phyloP scores from a whole-genome alignment of 805 yeast species.

The Phaffomyces opuntiae region DNA sequence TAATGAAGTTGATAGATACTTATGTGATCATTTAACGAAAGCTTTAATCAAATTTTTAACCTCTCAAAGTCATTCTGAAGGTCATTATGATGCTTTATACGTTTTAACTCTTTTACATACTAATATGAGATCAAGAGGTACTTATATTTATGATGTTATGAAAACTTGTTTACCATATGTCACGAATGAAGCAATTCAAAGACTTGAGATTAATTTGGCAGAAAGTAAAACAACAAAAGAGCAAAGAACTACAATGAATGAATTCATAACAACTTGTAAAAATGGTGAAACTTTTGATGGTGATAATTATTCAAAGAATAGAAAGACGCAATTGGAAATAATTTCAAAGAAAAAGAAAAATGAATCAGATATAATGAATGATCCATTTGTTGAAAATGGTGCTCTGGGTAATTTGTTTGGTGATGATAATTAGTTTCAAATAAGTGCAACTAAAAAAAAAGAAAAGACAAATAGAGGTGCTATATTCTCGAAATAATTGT shows the following conservation, averaged over 20 bases:
- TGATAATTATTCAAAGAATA: slow-evolving; percentile 36
- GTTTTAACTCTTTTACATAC: slow-evolving; percentile 77
- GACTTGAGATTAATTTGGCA: slow-evolving; percentile 57
- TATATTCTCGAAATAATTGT: too few relatives aligned
- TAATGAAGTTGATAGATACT: slow-evolving; percentile 64
- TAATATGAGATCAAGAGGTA: slow-evolving; percentile 60
- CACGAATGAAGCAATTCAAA: slow-evolving; percentile 47
- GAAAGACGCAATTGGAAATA: slow-evolving; percentile 48
- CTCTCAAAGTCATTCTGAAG: slow-evolving; percentile 75
- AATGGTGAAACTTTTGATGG: slow-evolving; percentile 39
- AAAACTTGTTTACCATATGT: slow-evolving; percentile 48
- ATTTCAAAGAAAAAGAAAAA: slow-evolving; percentile 42
- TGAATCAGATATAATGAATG: slow-evolving; percentile 54
- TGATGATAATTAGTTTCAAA: slow-evolving; percentile 12
- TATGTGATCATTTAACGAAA: slow-evolving; percentile 55
- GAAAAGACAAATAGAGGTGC: too few relatives aligned
- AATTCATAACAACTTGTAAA: slow-evolving; percentile 61
- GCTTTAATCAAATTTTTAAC: slow-evolving; percentile 59
- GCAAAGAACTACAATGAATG: slow-evolving; percentile 73
- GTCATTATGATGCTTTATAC: slow-evolving; percentile 88
- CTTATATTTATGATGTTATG: slow-evolving; percentile 58
- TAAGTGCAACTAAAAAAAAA: too few relatives aligned
- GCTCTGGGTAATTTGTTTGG: slow-evolving; percentile 56
- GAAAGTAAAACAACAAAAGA: slow-evolving; percentile 66
- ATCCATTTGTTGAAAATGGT: slow-evolving; percentile 66